Evolutionary conservation across 2,329 filamentous ascomycete genomes (phyloP).

Genomic region (Knufia petricola): DNA sequence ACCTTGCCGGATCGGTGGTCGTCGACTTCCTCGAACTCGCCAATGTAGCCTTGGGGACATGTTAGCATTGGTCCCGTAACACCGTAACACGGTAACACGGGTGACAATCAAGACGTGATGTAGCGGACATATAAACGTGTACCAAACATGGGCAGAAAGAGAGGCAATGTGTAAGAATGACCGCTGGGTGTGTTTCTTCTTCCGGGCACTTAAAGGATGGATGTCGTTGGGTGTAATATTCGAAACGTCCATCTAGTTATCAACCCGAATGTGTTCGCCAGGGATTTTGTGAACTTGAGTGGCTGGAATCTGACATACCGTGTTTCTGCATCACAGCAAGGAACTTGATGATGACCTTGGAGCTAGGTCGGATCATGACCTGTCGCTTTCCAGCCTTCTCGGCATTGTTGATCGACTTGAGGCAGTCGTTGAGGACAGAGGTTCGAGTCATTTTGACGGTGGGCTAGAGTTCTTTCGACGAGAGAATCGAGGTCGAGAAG

Average conservation of each 20-base stretch:
- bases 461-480: slow-evolving; percentile 44
- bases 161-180: slow-evolving; percentile 88
- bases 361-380: slow-evolving; percentile 93
- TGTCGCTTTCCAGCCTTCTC: slow-evolving; percentile 99
- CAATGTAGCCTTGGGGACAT: slow-evolving; percentile 72
- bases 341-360: slow-evolving; percentile 99
- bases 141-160: slow-evolving; percentile 55
- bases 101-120: slow-evolving; percentile 40
- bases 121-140: slow-evolving; percentile 89
- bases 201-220: slow-evolving; percentile 99
- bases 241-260: slow-evolving; percentile 99
- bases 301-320: slow-evolving; percentile 56
- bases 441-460: slow-evolving; percentile 89
- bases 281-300: background rate
- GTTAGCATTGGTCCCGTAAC: slow-evolving; percentile 41
- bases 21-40: slow-evolving; percentile 98
- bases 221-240: slow-evolving; percentile 60
- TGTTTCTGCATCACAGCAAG: slow-evolving; percentile 98
- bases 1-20: slow-evolving; percentile 99
- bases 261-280: slow-evolving; percentile 61
- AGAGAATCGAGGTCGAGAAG: slow-evolving; percentile 41
- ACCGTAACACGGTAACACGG: too few relatives aligned
- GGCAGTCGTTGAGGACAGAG: slow-evolving; percentile 97
- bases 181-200: slow-evolving; percentile 63
- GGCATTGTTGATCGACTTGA: slow-evolving; percentile 99